phyloP scores from a whole-genome alignment of 805 yeast genomes.

The Zygoascus tannicola region DNA sequence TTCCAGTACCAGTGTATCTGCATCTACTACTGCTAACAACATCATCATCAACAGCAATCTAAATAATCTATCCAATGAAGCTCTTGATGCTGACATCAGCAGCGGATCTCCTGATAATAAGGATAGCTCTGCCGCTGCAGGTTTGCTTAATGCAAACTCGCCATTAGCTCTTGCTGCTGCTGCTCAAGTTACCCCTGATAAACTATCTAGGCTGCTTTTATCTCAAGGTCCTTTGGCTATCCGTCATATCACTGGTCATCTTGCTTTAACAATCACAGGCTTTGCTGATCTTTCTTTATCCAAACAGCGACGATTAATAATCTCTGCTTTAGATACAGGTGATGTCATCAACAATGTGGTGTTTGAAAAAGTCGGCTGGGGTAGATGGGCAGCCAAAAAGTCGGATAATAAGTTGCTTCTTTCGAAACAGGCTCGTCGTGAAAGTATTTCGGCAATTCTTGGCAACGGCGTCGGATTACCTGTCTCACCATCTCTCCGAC shows the following conservation, averaged over 20 bases:
- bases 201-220: constrained; percentile 58
- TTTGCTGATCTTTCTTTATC: constrained; percentile 74
- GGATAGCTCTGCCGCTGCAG: constrained; percentile 4
- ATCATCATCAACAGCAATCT: constrained; percentile 1
- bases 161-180: constrained; percentile 88
- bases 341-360: constrained; percentile 41
- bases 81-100: constrained; percentile 4
- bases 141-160: constrained; percentile 50
- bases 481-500: constrained; percentile 27
- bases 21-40: neutral
- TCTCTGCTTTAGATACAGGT: constrained; percentile 69
- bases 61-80: neutral
- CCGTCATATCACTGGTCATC: constrained; percentile 74
- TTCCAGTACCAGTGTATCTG: neutral
- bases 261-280: constrained; percentile 64
- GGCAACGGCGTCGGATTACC: constrained; percentile 20
- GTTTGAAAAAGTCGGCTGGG: constrained; percentile 96
- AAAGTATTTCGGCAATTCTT: constrained; percentile 19
- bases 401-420: constrained; percentile 3
- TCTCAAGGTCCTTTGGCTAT: constrained; percentile 84
- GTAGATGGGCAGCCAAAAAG: constrained; percentile 84
- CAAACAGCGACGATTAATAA: constrained; percentile 81
- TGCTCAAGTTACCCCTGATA: constrained; percentile 68
- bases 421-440: constrained; percentile 10
- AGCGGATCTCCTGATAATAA: no score